Evolutionary conservation across 2,329 filamentous ascomycete species (phyloP), one percentile per base, ranked within the genome.

Genomic region (Microsporum ferrugineum): DNA sequence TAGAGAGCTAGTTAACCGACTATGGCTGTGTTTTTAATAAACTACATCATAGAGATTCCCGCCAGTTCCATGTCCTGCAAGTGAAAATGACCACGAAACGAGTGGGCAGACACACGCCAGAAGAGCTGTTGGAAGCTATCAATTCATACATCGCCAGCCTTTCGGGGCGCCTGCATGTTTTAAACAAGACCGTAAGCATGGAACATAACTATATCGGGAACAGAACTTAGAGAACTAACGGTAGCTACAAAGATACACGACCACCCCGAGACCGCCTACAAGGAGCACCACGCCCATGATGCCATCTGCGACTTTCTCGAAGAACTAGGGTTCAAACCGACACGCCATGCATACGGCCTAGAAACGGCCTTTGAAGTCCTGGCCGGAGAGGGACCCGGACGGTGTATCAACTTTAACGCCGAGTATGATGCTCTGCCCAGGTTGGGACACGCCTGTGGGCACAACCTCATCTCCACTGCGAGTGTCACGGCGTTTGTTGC

Each of bases 271-370:
- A 69, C 80, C 0, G 77, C 74, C 1, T 83, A 78, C 66, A 67
- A 81, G 59, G 81, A 84, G 64, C 70, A 76, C 66, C 74, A 73
- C 17, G 81, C 82, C 6, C 80, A 83, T 63, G 76, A 81, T 43
- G 74, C 72, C 5, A 77, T 84, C 55, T 76, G 76, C 14, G 64
- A 70, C 3, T 74, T 78, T 41, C 71, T 83, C 0, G 71, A 77
- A 45, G 63, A 67, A 1, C 73, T 76, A 2, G 80, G 78, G 0
- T 80, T 79, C 65, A 62, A 66, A 0, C 78, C 82, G 5, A 78
- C 72, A 3, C 75, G 76, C 0, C 76, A 80, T 59, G 77, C 80
- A 0, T 81, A 80, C 65, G 80, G 78, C 2, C 65, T 84, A 0
- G 71, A 75, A 6, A 84, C 82, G 0, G 74, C 80, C 1, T 84